Evolutionary conservation across 1,284 basidiomycete species (phyloP), one percentile per base, ranked within the genome.

Genomic region (Trametes versicolor): DNA sequence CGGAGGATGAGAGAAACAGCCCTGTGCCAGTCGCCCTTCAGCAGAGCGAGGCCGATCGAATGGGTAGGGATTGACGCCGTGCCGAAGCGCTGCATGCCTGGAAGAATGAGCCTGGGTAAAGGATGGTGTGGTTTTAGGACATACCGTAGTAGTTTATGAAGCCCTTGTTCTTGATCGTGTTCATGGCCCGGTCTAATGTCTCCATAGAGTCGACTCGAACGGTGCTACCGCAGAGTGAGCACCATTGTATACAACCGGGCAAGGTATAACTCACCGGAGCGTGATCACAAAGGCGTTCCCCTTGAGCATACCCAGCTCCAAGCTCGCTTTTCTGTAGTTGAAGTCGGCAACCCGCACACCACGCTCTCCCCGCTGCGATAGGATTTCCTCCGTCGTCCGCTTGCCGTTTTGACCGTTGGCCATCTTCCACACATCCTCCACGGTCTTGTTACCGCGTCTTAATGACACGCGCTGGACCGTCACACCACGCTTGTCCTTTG

Each of bases 131-230:
- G 58, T 21, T 29, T 63, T 36, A n/a, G 25, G 45, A 29, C 75
- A 50, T 79, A 93, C 95, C 97, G 75, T 98, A 99, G 75, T 98
- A 99, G 77, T 99, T 99, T 77, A 99, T 94, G 78, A 99, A 99
- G 0, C 98, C 98, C 60, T 88, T 88, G 53, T 85, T 81, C 76
- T 95, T 93, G 60, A 99, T 85, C 2, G 88, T 91, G n/a, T 85
- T 82, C 84, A 99, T 86, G 0, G 93, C 91, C 62, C 83, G 83
- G 69, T 95, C 88, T 51, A 99, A 82, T 0, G 86, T 87, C 45
- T 92, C 87, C 66, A 83, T 80, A 2, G 90, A 89, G 58, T 92
- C 88, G 9, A 89, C 89, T 71, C 92, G 88, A 8, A 97, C 91
- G 73, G 93, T 97, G 70, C 96, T 97, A 52, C 17, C 0, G 6